A percentile compares a stretch with the other conserved stretches of the same genome.
Evolutionary conservation across 768 basidiomycete species (phyloP).

Genomic region (Hydnomerulius pinastri): DNA sequence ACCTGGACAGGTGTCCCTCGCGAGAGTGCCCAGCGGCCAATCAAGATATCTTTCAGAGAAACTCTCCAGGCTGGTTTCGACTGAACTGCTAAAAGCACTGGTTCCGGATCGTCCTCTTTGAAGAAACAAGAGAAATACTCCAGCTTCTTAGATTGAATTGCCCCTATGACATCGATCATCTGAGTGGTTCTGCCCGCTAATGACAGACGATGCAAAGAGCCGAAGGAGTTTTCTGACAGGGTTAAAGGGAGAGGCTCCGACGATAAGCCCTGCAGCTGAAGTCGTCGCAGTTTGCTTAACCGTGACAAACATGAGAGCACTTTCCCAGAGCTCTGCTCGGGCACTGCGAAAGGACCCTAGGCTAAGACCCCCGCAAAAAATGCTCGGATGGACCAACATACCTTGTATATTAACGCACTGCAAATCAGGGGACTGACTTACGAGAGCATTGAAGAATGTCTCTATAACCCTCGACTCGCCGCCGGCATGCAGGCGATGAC

Average conservation of each 20-base stretch:
- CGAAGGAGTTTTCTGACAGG: not conserved
- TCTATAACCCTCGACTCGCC: not conserved
- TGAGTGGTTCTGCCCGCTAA: not conserved
- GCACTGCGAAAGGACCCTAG: not conserved
- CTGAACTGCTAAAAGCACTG: not conserved
- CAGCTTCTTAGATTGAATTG: not conserved
- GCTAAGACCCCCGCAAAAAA: not conserved
- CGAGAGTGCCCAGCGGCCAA: not conserved
- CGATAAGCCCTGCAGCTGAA: not conserved
- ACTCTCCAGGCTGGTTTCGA: not conserved
- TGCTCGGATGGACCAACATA: not conserved
- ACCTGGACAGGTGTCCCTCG: not conserved
- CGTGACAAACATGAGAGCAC: not conserved
- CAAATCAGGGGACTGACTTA: not conserved
- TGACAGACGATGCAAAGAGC: not conserved
- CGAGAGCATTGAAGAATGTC: not conserved
- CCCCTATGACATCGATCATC: not conserved
- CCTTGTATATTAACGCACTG: not conserved
- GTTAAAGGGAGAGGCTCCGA: not conserved
- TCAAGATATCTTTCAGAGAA: not conserved
- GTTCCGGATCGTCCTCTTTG: not conserved
- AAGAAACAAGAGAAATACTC: not conserved
- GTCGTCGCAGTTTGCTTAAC: not conserved
- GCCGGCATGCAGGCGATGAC: not conserved
- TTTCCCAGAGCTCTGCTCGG: not conserved